Evolutionary conservation across 2,329 filamentous ascomycete species (phyloP).

Genomic region (Aureobasidium sp.): DNA sequence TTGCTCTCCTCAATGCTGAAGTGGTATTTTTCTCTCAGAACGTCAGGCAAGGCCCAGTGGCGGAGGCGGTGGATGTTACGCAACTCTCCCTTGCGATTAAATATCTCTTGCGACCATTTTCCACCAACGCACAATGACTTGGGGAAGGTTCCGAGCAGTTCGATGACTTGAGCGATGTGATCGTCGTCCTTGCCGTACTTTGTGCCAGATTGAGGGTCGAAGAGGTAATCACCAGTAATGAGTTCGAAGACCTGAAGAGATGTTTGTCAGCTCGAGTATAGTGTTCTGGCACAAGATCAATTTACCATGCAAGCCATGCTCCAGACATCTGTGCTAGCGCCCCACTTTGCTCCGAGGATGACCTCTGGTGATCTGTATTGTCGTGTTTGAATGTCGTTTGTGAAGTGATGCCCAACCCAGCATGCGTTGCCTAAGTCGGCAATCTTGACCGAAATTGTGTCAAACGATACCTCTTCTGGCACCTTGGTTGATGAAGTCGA

Average conservation of each 20-base stretch:
- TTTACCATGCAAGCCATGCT: conserved; percentile 98
- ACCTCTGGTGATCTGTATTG: conserved; percentile 97
- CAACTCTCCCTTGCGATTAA: conserved; percentile 94
- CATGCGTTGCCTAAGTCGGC: conserved; percentile 96
- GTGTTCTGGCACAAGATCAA: background rate
- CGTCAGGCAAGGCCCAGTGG: conserved; percentile 91
- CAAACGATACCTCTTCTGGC: conserved; percentile 51
- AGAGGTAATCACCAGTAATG: conserved; percentile 96
- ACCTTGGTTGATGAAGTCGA: conserved; percentile 46
- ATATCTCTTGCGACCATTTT: conserved; percentile 98
- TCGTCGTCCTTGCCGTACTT: conserved; percentile 99
- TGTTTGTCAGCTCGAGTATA: background rate
- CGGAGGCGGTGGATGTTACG: conserved; percentile 94
- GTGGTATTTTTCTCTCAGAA: conserved; percentile 93
- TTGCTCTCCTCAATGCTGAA: conserved; percentile 76
- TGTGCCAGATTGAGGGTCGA: conserved; percentile 95
- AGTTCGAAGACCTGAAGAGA: conserved; percentile 75
- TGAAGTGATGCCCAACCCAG: conserved; percentile 98
- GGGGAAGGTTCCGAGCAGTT: conserved; percentile 86
- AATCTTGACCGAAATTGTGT: conserved; percentile 97
- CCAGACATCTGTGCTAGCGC: conserved; percentile 98
- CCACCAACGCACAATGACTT: conserved; percentile 85
- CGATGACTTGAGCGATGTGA: conserved; percentile 98
- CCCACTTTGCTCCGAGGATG: conserved; percentile 94
- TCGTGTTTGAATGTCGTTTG: conserved; percentile 96